Evolutionary conservation across 192 early-diverging fungal species (phyloP).

Genomic region (Coemansia sp.): DNA sequence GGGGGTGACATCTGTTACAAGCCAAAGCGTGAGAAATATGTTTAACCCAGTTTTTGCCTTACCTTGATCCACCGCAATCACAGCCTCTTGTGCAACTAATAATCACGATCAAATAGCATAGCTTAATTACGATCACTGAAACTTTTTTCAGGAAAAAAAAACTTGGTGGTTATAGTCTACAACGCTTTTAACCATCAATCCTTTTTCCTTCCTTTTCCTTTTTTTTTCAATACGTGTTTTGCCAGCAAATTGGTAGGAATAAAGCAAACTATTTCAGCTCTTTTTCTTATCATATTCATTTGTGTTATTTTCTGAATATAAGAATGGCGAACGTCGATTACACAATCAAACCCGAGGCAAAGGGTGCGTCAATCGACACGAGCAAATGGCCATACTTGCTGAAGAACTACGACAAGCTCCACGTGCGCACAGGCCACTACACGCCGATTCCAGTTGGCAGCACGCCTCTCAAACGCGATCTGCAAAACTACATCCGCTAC

Average conservation of each 20-base stretch:
- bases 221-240: not conserved
- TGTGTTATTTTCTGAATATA: not conserved
- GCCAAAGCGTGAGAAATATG: no score
- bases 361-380: slow-evolving; percentile 82
- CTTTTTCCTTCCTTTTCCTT: not conserved
- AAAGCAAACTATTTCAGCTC: not conserved
- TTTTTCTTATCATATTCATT: slow-evolving; percentile 2
- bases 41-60: no score
- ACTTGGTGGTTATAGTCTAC: no score
- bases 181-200: no score
- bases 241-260: no score
- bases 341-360: slow-evolving; percentile 80
- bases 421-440: slow-evolving; percentile 96
- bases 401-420: slow-evolving; percentile 98
- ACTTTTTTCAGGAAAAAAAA: no score
- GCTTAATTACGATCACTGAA: no score
- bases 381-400: slow-evolving; percentile 95
- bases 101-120: no score
- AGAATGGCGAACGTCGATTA: slow-evolving; percentile 34
- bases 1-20: no score
- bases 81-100: no score
- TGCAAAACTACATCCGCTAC: slow-evolving; percentile 91
- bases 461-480: slow-evolving; percentile 90
- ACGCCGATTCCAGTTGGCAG: slow-evolving; percentile 95
- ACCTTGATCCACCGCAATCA: no score